Conservation (phyloP, 1,139 yeast species). For the Scheffersomyces cryptocercus region DNA sequence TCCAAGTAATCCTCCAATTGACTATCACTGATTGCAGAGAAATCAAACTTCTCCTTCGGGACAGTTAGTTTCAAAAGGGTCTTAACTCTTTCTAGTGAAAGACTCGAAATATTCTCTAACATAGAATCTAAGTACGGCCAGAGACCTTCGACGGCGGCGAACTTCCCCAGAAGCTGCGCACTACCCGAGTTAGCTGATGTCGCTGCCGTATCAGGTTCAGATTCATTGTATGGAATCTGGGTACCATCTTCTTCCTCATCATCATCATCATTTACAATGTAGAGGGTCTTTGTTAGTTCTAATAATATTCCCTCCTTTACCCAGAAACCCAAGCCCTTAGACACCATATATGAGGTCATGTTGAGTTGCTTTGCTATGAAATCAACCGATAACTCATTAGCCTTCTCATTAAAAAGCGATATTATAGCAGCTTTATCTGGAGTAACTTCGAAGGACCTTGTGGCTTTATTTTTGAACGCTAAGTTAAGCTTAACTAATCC, state of each 20-base stretch:
- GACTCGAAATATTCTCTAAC: slow-evolving; percentile 54
- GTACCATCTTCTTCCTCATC: slow-evolving; percentile 4
- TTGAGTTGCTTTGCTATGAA: slow-evolving; percentile 26
- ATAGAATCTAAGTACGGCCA: slow-evolving; percentile 54
- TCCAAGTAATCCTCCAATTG: slow-evolving; percentile 16
- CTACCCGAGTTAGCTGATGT: slow-evolving; percentile 9
- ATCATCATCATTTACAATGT: slow-evolving; percentile 21
- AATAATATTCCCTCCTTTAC: slow-evolving; percentile 47
- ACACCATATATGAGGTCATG: slow-evolving; percentile 40
- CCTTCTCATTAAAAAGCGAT: slow-evolving; percentile 47
- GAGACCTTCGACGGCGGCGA: slow-evolving; percentile 4
- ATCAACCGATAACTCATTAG: slow-evolving; percentile 25
- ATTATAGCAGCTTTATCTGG: slow-evolving; percentile 74
- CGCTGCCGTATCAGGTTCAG: slow-evolving; percentile 1
- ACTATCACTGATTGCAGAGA: slow-evolving; percentile 6
- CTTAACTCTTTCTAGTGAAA: slow-evolving; percentile 51
- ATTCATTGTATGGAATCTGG: slow-evolving; percentile 1
- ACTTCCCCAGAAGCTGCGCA: slow-evolving; percentile 5
- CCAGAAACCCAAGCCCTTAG: slow-evolving; percentile 57
- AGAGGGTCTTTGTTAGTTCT: slow-evolving; percentile 32
- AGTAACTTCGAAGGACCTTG: slow-evolving; percentile 48
- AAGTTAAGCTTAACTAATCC: slow-evolving; percentile 67
- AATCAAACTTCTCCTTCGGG: slow-evolving; percentile 41
- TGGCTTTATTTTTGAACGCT: slow-evolving; percentile 44
- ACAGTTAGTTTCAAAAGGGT: slow-evolving; percentile 54